Percentiles rank a stretch among this genome's conserved stretches.
These are phyloP conservation scores for Fusarium sp. DNA, from an alignment of 2,329 filamentous ascomycete genomes.

Conservation along the genomic window DNA sequence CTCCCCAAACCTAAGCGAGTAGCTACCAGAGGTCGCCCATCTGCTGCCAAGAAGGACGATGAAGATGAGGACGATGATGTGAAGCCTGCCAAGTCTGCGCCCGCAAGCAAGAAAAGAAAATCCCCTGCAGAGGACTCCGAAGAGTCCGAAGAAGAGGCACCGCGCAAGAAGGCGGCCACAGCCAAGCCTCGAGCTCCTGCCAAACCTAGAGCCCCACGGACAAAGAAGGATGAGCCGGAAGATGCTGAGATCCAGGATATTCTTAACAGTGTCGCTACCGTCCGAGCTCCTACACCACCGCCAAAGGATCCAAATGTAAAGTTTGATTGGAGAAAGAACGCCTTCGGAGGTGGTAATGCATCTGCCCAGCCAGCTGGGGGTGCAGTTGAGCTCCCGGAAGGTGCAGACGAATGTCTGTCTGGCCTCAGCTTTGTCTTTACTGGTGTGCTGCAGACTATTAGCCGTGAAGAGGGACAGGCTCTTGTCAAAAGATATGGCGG, in stretches of 20 bases:
- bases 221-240: slow-evolving; percentile 74
- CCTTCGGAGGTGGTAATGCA: slow-evolving; percentile 67
- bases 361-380: slow-evolving; percentile 70
- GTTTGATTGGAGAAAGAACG: slow-evolving; percentile 79
- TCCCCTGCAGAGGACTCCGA: slow-evolving; percentile 65
- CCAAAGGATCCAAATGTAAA: slow-evolving; percentile 75
- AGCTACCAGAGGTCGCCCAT: slow-evolving; percentile 56
- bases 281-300: slow-evolving; percentile 86
- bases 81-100: slow-evolving; percentile 49
- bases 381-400: slow-evolving; percentile 78
- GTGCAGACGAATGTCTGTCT: slow-evolving; percentile 87
- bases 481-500: slow-evolving; percentile 95
- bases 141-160: slow-evolving; percentile 68
- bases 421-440: slow-evolving; percentile 97
- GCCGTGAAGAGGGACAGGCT: slow-evolving; percentile 84
- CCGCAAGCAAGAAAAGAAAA: slow-evolving; percentile 66
- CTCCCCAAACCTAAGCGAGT: slow-evolving; percentile 69
- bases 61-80: slow-evolving; percentile 37
- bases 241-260: slow-evolving; percentile 81
- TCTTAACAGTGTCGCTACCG: slow-evolving; percentile 84
- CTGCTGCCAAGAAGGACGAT: slow-evolving; percentile 33
- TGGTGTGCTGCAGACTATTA: slow-evolving; percentile 81
- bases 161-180: slow-evolving; percentile 68
- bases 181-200: slow-evolving; percentile 69
- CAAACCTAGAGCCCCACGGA: slow-evolving; percentile 67